Evolutionary conservation across 768 basidiomycete species (phyloP), one percentile per base, ranked within the genome.

Genomic region (Amanita polypyramis): DNA sequence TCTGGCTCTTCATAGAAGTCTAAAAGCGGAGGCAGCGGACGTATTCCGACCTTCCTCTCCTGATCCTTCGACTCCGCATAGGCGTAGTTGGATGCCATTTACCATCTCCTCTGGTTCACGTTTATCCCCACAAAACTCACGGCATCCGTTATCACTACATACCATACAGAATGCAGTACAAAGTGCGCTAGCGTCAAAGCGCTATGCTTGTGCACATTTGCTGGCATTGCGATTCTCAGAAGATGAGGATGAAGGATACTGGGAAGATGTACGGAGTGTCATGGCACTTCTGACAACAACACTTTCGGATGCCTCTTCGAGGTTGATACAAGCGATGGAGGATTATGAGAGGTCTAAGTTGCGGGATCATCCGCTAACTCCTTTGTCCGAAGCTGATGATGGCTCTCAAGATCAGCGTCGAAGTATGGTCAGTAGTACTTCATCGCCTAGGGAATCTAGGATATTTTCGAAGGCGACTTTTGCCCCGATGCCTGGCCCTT

Each of bases 221-320:
- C 70, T 92, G 2, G 88, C 88, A 3, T 61, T 92, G 42, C 73
- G 89, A 1, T 92, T 92, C 58, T 58, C 54, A 36, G 80, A 82
- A 39, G 78, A 77, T 41, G 84, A 81, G 29, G 84, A 86, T 52
- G 80, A 82, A 43, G 68, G 72, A 4, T 92, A 92, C 55, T 92
- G 88, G 88, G 88, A 90, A 55, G 82, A 90, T 55, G 86, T 86
- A 23, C 74, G 82, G 11, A 77, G 80, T 21, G 77, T 92, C 42
- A 81, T 89, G 71, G 70, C 69, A 10, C 60, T 91, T 10, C 62
- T 91, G 51, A 82, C 81, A 6, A 79, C 71, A 34, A 73, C 85
- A 7, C 69, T 91, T 29, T 69, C 70, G 2, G 86, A 89, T 53
- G 75, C 82, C 2, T 72, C 80, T 1, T 66, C 77, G 6, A 65